Evolutionary conservation across 2,329 filamentous ascomycete species (phyloP).

Genomic region (Fusarium mexicanum): DNA sequence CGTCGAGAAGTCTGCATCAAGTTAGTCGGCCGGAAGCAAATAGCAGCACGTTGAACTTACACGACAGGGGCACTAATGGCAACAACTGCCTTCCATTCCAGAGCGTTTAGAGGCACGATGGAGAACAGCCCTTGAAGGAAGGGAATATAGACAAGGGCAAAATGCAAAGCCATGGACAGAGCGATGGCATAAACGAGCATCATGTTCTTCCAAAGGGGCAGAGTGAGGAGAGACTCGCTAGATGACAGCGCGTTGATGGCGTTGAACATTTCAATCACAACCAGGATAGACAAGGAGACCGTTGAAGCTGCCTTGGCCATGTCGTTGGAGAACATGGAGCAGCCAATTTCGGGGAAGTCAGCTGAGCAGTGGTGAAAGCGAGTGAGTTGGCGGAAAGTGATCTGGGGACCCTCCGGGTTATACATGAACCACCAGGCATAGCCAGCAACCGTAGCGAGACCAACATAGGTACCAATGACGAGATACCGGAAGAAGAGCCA

Average conservation of each 20-base stretch:
- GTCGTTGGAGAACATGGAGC: slow-evolving; percentile 87
- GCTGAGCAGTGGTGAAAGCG: slow-evolving; percentile 94
- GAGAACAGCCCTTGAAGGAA: slow-evolving; percentile 89
- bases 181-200: slow-evolving; percentile 95
- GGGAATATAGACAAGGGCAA: slow-evolving; percentile 90
- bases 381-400: slow-evolving; percentile 86
- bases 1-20: slow-evolving; percentile 75
- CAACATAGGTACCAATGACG: slow-evolving; percentile 95
- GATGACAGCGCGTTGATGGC: slow-evolving; percentile 98
- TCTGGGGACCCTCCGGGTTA: slow-evolving; percentile 88
- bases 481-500: slow-evolving; percentile 99
- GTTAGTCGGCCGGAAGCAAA: slow-evolving; percentile 35
- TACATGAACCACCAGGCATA: slow-evolving; percentile 99
- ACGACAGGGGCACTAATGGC: slow-evolving; percentile 91
- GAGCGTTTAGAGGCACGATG: slow-evolving; percentile 85
- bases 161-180: slow-evolving; percentile 94
- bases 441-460: slow-evolving; percentile 91
- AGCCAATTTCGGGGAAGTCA: slow-evolving; percentile 89
- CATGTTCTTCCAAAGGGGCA: slow-evolving; percentile 98
- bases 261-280: slow-evolving; percentile 99
- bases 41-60: slow-evolving; percentile 62
- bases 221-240: slow-evolving; percentile 90
- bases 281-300: slow-evolving; percentile 88
- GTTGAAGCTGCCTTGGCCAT: slow-evolving; percentile 92
- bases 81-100: slow-evolving; percentile 93